Evolutionary conservation across 495 filamentous ascomycete species (phyloP), one percentile per base, ranked within the genome.

Genomic region (Geopyxis carbonaria): DNA sequence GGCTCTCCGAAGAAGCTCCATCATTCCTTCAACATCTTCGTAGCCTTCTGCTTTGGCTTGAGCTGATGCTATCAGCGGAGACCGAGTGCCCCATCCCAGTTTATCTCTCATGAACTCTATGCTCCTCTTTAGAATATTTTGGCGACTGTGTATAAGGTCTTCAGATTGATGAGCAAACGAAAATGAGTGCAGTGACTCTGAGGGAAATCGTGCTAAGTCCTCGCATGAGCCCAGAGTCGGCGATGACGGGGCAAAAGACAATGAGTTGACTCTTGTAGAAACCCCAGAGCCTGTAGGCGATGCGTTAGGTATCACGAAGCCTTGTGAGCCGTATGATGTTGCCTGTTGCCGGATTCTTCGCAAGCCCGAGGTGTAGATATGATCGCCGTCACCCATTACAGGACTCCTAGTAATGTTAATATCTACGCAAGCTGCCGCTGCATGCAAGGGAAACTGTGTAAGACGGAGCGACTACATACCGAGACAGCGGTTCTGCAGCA

Each of bases 81-180:
- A 72, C 47, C 50, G 70, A 50, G 67, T 61, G 15, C 72, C 70
- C 83, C 84, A 92, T 44, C 83, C 83, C 56, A 93, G 67, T 41
- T 77, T 84, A 55, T 94, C 86, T 51, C 80, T 75, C 87, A 99
- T 89, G 55, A 95, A 95, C 59, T 95, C 91, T 45, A 97, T 78
- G 10, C 85, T 91, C 38, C 85, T 68, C 56, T 93, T 94, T 50
- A 99, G 56, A 14, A 93, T 77, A 61, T 84, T 94, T 54, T 95
- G 91, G 32, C 91, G 72, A 53, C 65, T 93, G 51, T 92, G 80
- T 20, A 95, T 69, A 31, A 78, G 65, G 49, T 94, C 86, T 53
- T 93, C 87, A 4, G 86, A 85, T 58, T 93, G 87, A 42, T 93
- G 82, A 2, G 91, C 83, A 57, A 99, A 99, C 22, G 91, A 95